Conservation (phyloP, 176 grass and related monocot species). For the Bromus sterilis region DNA sequence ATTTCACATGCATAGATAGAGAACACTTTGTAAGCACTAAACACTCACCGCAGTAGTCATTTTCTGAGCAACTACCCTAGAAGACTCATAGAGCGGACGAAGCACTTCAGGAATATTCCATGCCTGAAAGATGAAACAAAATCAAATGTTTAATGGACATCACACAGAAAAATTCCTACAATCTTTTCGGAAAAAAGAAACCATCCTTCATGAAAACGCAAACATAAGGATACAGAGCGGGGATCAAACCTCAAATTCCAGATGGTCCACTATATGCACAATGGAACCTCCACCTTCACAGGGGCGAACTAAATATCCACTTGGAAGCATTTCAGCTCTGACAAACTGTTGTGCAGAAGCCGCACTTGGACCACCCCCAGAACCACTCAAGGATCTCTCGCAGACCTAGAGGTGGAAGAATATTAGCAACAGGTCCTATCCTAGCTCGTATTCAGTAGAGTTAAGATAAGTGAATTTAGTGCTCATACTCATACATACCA, state of each 20-base stretch:
- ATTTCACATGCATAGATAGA: background rate
- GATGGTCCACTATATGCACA: slow-evolving; percentile 94
- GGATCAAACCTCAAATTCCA: slow-evolving; percentile 70
- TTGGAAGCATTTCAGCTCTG: slow-evolving; percentile 94
- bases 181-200: background rate
- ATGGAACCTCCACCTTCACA: slow-evolving; percentile 92
- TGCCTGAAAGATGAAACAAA: slow-evolving; percentile 41
- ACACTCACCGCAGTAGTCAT: slow-evolving; percentile 73
- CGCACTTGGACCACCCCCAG: slow-evolving; percentile 72
- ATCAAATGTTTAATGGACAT: background rate
- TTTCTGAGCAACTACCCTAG: slow-evolving; percentile 88
- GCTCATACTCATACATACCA: slow-evolving; percentile 46
- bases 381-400: slow-evolving; percentile 92
- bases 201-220: background rate
- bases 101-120: slow-evolving; percentile 94
- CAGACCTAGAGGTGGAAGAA: slow-evolving; percentile 50
- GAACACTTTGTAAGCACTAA: slow-evolving; percentile 8
- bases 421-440: background rate
- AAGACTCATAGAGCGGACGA: slow-evolving; percentile 87
- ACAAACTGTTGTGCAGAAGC: slow-evolving; percentile 82
- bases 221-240: background rate
- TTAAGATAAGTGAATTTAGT: background rate
- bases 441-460: background rate
- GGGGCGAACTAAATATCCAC: slow-evolving; percentile 89
- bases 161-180: background rate